These are phyloP conservation scores for Castanea crenata DNA, from an alignment of 306 rosid species.

Conservation along the genomic window DNA sequence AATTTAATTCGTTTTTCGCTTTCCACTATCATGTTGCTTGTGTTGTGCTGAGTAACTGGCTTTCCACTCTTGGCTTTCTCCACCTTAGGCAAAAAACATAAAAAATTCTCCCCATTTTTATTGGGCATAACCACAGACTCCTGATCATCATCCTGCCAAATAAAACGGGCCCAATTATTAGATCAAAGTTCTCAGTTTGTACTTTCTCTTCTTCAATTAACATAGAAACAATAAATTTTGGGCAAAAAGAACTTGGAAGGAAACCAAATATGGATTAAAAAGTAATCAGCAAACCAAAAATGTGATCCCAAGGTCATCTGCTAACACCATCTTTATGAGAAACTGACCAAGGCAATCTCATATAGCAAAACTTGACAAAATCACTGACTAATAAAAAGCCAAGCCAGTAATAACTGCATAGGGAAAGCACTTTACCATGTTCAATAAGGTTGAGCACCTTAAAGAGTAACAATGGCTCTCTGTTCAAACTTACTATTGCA, in stretches of 20 bases:
- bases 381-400: neutral
- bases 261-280: neutral
- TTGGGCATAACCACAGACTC: conserved; percentile 75
- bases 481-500: neutral
- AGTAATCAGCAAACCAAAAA: neutral
- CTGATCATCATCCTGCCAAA: conserved; percentile 76
- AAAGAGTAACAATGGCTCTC: neutral
- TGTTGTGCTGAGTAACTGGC: conserved; percentile 59
- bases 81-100: conserved; percentile 87
- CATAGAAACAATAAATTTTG: neutral
- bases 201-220: neutral
- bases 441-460: neutral
- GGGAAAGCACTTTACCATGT: neutral
- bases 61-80: conserved; percentile 71
- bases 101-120: conserved; percentile 63
- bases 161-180: conserved; percentile 3
- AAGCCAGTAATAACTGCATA: neutral
- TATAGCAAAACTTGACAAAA: neutral
- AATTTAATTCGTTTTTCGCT: conserved; percentile 69
- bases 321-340: neutral
- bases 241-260: neutral
- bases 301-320: neutral
- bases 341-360: neutral
- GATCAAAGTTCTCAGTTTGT: neutral
- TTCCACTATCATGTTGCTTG: conserved; percentile 83